Evolutionary conservation across 2,329 filamentous ascomycete species (phyloP).

Genomic region (Claviceps citrina): DNA sequence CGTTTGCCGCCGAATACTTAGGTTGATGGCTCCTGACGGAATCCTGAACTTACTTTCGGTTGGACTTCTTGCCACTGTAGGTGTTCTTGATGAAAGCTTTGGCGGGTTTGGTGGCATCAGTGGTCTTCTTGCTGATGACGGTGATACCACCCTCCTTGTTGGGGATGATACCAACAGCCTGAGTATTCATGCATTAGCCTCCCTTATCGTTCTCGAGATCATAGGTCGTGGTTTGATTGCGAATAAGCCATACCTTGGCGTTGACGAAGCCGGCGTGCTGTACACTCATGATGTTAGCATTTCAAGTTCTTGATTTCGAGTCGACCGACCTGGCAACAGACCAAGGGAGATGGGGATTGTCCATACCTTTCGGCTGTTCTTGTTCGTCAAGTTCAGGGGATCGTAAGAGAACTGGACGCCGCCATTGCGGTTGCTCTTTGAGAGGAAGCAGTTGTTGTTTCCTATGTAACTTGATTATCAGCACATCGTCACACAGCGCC

Average conservation of each 20-base stretch:
- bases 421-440: constrained; percentile 70
- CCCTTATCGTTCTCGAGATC: constrained; percentile 1
- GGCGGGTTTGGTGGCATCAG: constrained; percentile 57
- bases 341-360: not conserved
- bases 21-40: not conserved
- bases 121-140: constrained; percentile 72
- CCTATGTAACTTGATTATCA: constrained; percentile 32
- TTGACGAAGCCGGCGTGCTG: constrained; percentile 88
- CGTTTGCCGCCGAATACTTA: not conserved
- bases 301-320: not conserved
- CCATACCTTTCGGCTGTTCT: constrained; percentile 74
- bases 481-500: not conserved
- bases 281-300: constrained; percentile 19
- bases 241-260: constrained; percentile 53
- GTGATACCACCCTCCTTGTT: constrained; percentile 65
- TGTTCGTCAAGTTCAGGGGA: constrained; percentile 84
- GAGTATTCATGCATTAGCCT: constrained; percentile 11
- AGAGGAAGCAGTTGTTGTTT: constrained; percentile 76
- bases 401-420: constrained; percentile 86
- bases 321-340: not conserved
- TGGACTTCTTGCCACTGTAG: constrained; percentile 57
- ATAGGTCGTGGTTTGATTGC: not conserved
- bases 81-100: constrained; percentile 47
- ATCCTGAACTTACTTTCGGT: constrained; percentile 44
- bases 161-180: constrained; percentile 71